Evolutionary conservation across 495 filamentous ascomycete genomes (phyloP), one percentile per base, ranked within the genome.

Genomic region (Hypoxylon trugodes): DNA sequence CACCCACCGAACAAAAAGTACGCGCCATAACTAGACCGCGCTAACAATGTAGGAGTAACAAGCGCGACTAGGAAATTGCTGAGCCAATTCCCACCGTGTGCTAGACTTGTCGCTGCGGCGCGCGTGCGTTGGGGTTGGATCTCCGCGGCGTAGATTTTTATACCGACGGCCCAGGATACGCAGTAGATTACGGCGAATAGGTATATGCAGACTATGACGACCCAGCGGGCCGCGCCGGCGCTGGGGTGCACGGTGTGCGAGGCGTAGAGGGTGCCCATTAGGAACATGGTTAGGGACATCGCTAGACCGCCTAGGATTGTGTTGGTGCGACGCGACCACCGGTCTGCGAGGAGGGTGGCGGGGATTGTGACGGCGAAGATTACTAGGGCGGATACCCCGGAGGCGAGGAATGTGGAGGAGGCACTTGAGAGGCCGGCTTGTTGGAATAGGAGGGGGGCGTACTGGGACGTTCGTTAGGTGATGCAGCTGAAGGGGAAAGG

Each of bases 31-130:
- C 74, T 78, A 2, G 79, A 82, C 18, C 75, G 76, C 0, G 81
- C 79, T 6, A 90, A 75, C 19, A 91, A 74, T 6, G 88, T 79
- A 0, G 87, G 89, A 0, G 87, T 87, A 4, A 81, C 82, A 35
- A 90, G 77, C 0, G 87, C 88, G 1, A 91, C 82, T 18, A 89
- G 68, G 69, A 84, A 90, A 63, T 90, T 90, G 8, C 46, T 28
- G 12, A 65, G 26, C 65, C 64, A 59, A 46, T 63, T 60, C 36
- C 13, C 21, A 15, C 43, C 59, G 28, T 84, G 78, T 0, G 79
- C 79, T 4, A 85, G 65, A 46, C 77, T 82, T 0, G 77, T 81
- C 1, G 83, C 82, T 9, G 74, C 77, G 12, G 83, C 82, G 6
- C 85, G 74, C 3, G 82, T 87, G 19, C 73, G 69, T 36, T 78